A percentile compares a stretch with the other conserved stretches of the same genome.
These are phyloP conservation scores for Colletotrichum agaves DNA, from an alignment of 2,329 filamentous ascomycete species.

Conservation along the genomic window DNA sequence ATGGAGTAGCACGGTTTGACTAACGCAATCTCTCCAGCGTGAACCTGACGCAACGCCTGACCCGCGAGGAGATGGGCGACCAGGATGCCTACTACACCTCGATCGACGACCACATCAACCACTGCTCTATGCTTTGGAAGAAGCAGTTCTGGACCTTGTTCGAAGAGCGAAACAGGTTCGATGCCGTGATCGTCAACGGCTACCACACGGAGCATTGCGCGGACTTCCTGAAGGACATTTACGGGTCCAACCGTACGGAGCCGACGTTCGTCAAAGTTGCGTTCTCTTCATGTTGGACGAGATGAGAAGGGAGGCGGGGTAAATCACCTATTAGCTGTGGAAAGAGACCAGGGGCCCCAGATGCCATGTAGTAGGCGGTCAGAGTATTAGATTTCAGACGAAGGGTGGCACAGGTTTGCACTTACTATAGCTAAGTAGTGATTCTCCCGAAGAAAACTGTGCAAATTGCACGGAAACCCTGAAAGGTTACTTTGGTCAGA, in stretches of 20 bases:
- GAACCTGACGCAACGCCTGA: slow-evolving; percentile 37
- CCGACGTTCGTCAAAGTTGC: slow-evolving; percentile 23
- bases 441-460: not conserved
- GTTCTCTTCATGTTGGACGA: slow-evolving; percentile 17
- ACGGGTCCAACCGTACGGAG: slow-evolving; percentile 19
- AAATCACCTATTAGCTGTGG: no score
- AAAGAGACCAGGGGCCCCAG: no score
- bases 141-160: slow-evolving; percentile 43
- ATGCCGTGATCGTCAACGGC: slow-evolving; percentile 39
- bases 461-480: not conserved
- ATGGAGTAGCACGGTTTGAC: not conserved
- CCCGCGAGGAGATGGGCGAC: slow-evolving; percentile 40
- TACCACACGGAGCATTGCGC: slow-evolving; percentile 44
- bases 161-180: slow-evolving; percentile 38
- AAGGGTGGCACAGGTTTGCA: not conserved
- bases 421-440: not conserved
- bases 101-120: slow-evolving; percentile 41
- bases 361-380: not conserved
- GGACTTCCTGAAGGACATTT: slow-evolving; percentile 26
- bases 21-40: slow-evolving; percentile 19
- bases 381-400: not conserved
- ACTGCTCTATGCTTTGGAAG: slow-evolving; percentile 43
- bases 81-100: slow-evolving; percentile 41
- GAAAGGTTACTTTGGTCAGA: not conserved
- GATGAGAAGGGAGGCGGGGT: not conserved